Evolutionary conservation across 257 asterid species (phyloP).

Genomic region (Solanum appendiculatum): DNA sequence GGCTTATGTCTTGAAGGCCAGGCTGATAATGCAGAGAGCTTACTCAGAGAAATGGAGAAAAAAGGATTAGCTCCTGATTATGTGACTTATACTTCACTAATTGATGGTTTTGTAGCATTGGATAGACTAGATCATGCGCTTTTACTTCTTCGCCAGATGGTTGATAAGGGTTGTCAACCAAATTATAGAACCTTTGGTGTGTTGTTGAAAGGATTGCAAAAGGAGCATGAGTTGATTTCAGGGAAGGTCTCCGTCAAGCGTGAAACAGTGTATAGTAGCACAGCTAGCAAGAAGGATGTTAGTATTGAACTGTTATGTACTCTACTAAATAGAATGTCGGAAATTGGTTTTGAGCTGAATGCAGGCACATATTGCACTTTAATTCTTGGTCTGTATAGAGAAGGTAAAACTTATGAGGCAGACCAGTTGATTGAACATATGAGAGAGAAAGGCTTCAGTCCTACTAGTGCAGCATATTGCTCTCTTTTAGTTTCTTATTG

Average conservation of each 20-base stretch:
- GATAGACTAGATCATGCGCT: conserved; percentile 64
- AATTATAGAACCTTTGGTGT: conserved; percentile 57
- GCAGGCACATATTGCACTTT: conserved; percentile 41
- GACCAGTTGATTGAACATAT: conserved; percentile 55
- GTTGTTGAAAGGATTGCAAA: conserved; percentile 67
- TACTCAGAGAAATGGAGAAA: conserved; percentile 54
- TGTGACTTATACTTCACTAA: conserved; percentile 73
- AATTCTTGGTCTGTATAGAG: conserved; percentile 51
- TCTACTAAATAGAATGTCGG: conserved; percentile 58
- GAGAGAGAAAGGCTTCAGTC: conserved; percentile 63
- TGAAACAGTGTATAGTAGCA: conserved; percentile 17
- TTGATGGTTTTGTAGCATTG: conserved; percentile 57
- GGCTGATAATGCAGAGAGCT: conserved; percentile 46
- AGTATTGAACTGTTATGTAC: conserved; percentile 26
- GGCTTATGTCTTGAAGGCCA: conserved; percentile 72
- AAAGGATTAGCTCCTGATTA: conserved; percentile 56
- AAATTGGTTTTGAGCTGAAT: conserved; percentile 54
- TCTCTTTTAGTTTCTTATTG: conserved; percentile 65
- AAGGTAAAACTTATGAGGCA: conserved; percentile 59
- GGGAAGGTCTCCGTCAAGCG: conserved; percentile 27
- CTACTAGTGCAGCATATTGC: conserved; percentile 50
- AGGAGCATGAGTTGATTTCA: conserved; percentile 26
- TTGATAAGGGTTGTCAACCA: conserved; percentile 55
- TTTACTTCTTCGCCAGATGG: conserved; percentile 51
- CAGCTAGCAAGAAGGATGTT: conserved; percentile 26